Conservation (phyloP, 495 filamentous ascomycete genomes). For the Talaromyces trachyspermus region DNA sequence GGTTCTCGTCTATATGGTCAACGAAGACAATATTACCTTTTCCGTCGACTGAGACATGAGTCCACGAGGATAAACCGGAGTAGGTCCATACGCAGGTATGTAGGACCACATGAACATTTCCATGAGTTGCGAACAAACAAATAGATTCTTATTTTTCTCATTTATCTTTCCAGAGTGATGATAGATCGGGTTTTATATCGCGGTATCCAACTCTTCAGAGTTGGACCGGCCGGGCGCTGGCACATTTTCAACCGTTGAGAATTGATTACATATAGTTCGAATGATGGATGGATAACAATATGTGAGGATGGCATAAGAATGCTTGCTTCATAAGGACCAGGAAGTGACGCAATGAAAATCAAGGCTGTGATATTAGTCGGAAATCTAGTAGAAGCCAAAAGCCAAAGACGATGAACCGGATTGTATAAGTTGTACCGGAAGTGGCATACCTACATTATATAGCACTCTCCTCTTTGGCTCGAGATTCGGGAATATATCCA, state of each 20-base stretch:
- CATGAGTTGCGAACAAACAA: neutral
- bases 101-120: neutral
- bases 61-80: neutral
- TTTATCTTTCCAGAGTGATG: neutral
- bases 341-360: neutral
- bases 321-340: neutral
- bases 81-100: neutral
- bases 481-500: neutral
- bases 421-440: no score
- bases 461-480: neutral
- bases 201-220: neutral
- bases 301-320: neutral
- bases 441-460: neutral
- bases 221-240: neutral
- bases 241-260: neutral
- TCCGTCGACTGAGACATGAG: neutral
- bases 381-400: no score
- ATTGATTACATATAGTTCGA: neutral
- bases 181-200: neutral
- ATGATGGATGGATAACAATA: neutral
- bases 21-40: neutral
- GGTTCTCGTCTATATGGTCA: neutral
- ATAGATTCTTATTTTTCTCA: no score
- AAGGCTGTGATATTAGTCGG: neutral
- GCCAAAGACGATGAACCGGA: no score